Conservation (phyloP, 305 asterid species). For the Fraxinus ornus region DNA sequence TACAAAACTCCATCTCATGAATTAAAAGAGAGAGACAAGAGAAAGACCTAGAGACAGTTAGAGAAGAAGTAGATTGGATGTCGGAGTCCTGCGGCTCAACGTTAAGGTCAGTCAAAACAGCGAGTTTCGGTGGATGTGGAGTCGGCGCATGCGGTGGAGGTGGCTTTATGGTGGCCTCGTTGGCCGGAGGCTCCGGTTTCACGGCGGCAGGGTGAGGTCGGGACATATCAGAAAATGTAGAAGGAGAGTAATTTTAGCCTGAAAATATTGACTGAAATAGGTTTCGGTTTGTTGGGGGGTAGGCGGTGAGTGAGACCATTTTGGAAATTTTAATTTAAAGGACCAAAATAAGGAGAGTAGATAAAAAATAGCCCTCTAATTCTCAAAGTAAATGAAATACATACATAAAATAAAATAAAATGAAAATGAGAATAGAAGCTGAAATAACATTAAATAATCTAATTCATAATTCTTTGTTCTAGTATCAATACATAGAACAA, state of each 20-base stretch:
- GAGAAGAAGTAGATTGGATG: constrained; percentile 14
- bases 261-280: constrained; percentile 32
- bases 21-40: constrained; percentile 1
- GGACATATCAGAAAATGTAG: constrained; percentile 29
- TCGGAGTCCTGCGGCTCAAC: constrained; percentile 61
- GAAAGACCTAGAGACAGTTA: constrained; percentile 33
- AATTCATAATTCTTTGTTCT: not conserved
- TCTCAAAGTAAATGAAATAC: not conserved
- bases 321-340: not conserved
- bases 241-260: not conserved
- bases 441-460: not conserved
- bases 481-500: not conserved
- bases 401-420: too few species aligned
- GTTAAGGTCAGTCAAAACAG: constrained; percentile 62
- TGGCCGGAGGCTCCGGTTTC: constrained; percentile 29
- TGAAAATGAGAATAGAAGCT: not conserved
- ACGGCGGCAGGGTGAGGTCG: constrained; percentile 31
- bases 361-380: not conserved
- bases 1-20: not conserved
- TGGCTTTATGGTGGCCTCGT: constrained; percentile 31
- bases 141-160: constrained; percentile 21
- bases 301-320: constrained; percentile 17
- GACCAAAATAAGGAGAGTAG: not conserved
- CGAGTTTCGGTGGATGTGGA: constrained; percentile 26
- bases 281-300: constrained; percentile 37